Evolutionary conservation across 495 filamentous ascomycete genomes (phyloP).

Genomic region (Penicillium subrubescens): DNA sequence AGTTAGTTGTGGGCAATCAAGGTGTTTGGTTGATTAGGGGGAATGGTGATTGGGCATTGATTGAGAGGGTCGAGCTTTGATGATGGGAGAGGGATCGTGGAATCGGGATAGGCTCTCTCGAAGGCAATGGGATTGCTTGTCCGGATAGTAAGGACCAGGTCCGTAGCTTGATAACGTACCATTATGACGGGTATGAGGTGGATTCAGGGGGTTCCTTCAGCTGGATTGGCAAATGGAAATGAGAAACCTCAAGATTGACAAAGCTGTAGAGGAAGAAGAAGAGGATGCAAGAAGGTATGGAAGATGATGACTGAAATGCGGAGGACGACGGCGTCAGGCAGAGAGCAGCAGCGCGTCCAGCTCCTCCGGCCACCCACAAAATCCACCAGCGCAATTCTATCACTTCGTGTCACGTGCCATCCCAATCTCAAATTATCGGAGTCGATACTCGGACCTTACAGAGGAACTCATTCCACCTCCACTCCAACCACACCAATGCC

Average conservation of each 20-base stretch:
- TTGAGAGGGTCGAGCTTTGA: not conserved
- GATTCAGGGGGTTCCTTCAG: not conserved
- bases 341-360: conserved; percentile 40
- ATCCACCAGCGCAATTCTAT: conserved; percentile 27
- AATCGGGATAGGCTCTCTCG: conserved; percentile 4
- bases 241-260: not conserved
- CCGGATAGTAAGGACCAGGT: conserved; percentile 13
- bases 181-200: conserved; percentile 28
- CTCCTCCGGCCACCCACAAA: conserved; percentile 34
- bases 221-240: not conserved
- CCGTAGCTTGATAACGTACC: conserved; percentile 37
- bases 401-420: conserved; percentile 28
- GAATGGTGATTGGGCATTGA: not conserved
- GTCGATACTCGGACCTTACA: not conserved
- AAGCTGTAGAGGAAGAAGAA: conserved; percentile 3
- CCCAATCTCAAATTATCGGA: conserved; percentile 15
- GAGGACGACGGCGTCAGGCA: conserved; percentile 35
- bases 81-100: not conserved
- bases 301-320: conserved; percentile 20
- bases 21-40: not conserved
- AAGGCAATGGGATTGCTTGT: conserved; percentile 9
- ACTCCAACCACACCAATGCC: conserved; percentile 31
- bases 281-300: conserved; percentile 12
- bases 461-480: not conserved
- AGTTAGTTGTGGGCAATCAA: conserved; percentile 11